phyloP scores from a whole-genome alignment of 495 filamentous ascomycete genomes.

The Xylaria telfairii region DNA sequence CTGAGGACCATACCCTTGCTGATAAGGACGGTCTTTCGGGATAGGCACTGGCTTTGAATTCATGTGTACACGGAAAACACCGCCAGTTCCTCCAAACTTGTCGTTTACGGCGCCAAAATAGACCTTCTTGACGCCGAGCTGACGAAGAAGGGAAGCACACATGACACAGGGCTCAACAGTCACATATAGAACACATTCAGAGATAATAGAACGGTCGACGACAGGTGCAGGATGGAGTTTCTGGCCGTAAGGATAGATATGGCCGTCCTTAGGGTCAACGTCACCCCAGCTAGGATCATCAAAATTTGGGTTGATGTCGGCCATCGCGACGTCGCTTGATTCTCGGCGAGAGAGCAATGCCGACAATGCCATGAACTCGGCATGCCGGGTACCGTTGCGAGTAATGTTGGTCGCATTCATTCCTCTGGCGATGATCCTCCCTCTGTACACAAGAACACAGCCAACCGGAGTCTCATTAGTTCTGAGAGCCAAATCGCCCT shows the following conservation, averaged over 20 bases:
- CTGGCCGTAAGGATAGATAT: constrained; percentile 57
- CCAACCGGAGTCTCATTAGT: constrained; percentile 93
- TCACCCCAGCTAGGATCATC: constrained; percentile 48
- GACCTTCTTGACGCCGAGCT: constrained; percentile 79
- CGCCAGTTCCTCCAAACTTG: constrained; percentile 93
- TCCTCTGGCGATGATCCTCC: constrained; percentile 77
- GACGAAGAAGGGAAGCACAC: constrained; percentile 92
- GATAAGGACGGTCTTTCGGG: constrained; percentile 33
- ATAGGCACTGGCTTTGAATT: constrained; percentile 58
- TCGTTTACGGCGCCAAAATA: constrained; percentile 97
- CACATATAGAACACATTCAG: constrained; percentile 84
- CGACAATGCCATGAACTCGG: constrained; percentile 89
- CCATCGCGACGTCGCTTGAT: neutral
- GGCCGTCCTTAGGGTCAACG: constrained; percentile 50
- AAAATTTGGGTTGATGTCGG: constrained; percentile 28
- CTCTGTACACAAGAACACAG: constrained; percentile 84
- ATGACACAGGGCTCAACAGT: constrained; percentile 98
- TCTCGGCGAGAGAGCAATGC: constrained; percentile 47
- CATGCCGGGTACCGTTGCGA: constrained; percentile 86
- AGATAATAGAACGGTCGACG: constrained; percentile 61
- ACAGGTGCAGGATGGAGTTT: constrained; percentile 53
- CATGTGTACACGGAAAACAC: constrained; percentile 83
- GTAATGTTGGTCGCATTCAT: constrained; percentile 97
- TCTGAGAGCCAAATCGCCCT: constrained; percentile 81
- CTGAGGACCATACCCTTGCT: constrained; percentile 37